Conservation (phyloP, 805 yeast genomes). For the Wickerhamomyces alni region DNA sequence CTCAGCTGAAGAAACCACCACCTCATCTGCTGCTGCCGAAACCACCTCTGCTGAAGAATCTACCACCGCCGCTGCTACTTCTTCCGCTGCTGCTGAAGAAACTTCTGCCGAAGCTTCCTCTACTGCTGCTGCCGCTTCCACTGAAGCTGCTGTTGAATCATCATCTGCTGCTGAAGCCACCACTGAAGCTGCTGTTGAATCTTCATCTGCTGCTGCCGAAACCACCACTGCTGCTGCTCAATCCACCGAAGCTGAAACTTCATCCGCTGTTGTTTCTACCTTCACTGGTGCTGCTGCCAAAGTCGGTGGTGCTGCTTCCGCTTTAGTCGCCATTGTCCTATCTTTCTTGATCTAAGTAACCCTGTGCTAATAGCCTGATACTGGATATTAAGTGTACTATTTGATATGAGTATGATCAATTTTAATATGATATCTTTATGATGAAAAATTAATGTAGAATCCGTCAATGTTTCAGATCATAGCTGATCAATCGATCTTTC, state of each 20-base stretch:
- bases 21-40: conserved; percentile 6
- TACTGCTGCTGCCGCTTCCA: conserved; percentile 4
- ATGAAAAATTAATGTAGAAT: too few relatives aligned
- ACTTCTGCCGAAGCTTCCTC: too few relatives aligned
- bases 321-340: conserved; percentile 13
- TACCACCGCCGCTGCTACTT: conserved; percentile 8
- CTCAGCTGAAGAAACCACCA: too few relatives aligned
- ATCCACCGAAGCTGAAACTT: conserved; percentile 5
- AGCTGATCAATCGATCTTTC: too few relatives aligned
- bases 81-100: conserved; percentile 8
- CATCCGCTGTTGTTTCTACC: conserved; percentile 10
- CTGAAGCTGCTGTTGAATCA: conserved; percentile 2
- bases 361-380: neutral
- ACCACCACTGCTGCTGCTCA: conserved; percentile 1
- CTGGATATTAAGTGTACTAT: neutral
- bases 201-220: conserved; percentile 1
- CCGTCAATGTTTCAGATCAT: too few relatives aligned
- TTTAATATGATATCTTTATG: neutral
- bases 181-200: conserved; percentile 4
- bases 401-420: neutral
- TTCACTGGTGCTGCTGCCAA: conserved; percentile 18
- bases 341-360: conserved; percentile 11
- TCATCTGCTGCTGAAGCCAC: conserved; percentile 4
- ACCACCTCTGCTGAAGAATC: conserved; percentile 4
- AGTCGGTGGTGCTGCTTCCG: conserved; percentile 15